A percentile compares a stretch with the other conserved stretches of the same genome.
These are phyloP conservation scores for Pseudotsuga menziesii DNA, from an alignment of 75 land plant genomes.

Conservation along the genomic window DNA sequence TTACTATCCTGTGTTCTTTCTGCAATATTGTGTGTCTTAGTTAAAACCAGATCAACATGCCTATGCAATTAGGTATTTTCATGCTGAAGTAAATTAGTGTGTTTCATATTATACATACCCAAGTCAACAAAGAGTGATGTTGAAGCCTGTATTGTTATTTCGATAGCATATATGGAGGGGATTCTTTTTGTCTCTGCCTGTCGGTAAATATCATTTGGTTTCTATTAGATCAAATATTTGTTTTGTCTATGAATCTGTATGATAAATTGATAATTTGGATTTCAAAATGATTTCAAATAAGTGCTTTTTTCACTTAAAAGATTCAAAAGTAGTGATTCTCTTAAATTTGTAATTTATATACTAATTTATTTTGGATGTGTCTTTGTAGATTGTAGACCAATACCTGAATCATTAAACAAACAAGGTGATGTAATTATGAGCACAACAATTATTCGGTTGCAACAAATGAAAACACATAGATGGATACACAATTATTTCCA, in stretches of 20 bases:
- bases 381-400: slow-evolving; percentile 72
- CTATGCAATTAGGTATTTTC: too few relatives aligned
- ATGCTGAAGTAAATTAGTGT: too few relatives aligned
- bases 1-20: too few relatives aligned
- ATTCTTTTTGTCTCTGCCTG: neutral
- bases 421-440: slow-evolving; percentile 72
- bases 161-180: neutral
- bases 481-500: slow-evolving; percentile 96
- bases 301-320: neutral
- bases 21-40: too few relatives aligned
- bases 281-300: neutral
- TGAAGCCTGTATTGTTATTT: neutral
- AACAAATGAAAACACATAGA: slow-evolving; percentile 83
- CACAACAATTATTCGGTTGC: slow-evolving; percentile 61
- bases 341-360: neutral
- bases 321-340: neutral
- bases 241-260: neutral
- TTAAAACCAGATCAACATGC: too few relatives aligned
- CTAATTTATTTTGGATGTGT: neutral
- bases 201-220: neutral
- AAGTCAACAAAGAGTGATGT: too few relatives aligned
- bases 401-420: slow-evolving; percentile 50
- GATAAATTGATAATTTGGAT: neutral
- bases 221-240: neutral
- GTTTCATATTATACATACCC: too few relatives aligned